phyloP scores from a whole-genome alignment of 768 basidiomycete species.

The Lactarius vividus region DNA sequence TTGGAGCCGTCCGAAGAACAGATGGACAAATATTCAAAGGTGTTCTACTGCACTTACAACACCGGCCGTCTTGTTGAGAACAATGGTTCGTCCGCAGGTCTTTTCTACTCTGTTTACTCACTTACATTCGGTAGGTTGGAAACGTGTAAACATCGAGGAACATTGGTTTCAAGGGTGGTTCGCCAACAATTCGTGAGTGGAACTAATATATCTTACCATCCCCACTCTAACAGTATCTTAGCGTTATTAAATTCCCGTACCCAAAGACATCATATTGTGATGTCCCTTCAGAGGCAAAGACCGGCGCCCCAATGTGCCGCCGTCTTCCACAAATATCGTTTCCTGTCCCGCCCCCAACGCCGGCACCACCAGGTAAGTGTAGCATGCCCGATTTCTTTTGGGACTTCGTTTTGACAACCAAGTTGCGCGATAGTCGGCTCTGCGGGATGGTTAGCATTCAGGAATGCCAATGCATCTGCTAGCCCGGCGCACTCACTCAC shows the following conservation, averaged over 20 bases:
- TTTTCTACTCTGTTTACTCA: not conserved
- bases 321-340: conserved; percentile 40
- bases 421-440: conserved; percentile 22
- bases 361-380: conserved; percentile 34
- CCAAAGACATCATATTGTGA: conserved; percentile 41
- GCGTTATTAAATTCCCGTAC: conserved; percentile 40
- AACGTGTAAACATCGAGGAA: conserved; percentile 44
- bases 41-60: conserved; percentile 42
- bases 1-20: conserved; percentile 35
- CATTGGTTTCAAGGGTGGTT: conserved; percentile 41
- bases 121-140: conserved; percentile 41
- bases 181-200: conserved; percentile 33
- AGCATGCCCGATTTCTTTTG: not conserved
- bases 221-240: conserved; percentile 16
- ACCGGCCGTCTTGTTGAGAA: conserved; percentile 45
- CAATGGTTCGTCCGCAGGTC: conserved; percentile 35
- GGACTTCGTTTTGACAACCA: not conserved
- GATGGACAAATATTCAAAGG: conserved; percentile 30
- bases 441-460: conserved; percentile 25
- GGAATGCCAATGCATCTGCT: not conserved
- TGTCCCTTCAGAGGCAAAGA: conserved; percentile 40
- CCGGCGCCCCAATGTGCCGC: conserved; percentile 41
- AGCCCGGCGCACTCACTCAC: not conserved
- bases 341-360: conserved; percentile 31
- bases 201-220: not conserved